Conservation (phyloP, 108 stramenopile species). For the Skeletonema costatum region DNA sequence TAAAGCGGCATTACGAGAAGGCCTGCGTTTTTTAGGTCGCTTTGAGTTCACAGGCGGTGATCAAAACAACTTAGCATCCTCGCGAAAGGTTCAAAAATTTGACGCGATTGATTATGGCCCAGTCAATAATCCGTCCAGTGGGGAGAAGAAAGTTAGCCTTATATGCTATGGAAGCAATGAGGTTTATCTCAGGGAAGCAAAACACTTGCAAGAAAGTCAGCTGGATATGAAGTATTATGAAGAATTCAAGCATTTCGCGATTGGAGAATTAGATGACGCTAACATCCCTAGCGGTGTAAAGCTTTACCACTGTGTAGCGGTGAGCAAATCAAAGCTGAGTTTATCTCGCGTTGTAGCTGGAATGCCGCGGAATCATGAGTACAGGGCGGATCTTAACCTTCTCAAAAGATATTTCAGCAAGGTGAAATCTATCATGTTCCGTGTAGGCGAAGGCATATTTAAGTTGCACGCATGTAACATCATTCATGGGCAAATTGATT, state of each 20-base stretch:
- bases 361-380: constrained; percentile 63
- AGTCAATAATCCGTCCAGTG: constrained; percentile 28
- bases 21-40: constrained; percentile 72
- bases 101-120: constrained; percentile 74
- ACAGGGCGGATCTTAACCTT: constrained; percentile 43
- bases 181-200: constrained; percentile 41
- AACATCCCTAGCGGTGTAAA: constrained; percentile 21
- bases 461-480: constrained; percentile 68
- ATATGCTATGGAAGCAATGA: constrained; percentile 57
- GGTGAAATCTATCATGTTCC: constrained; percentile 56
- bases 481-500: constrained; percentile 68
- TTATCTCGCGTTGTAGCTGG: constrained; percentile 66
- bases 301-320: constrained; percentile 58
- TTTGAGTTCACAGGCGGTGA: constrained; percentile 69
- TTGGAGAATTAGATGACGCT: constrained; percentile 26
- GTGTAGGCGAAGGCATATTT: constrained; percentile 62
- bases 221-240: constrained; percentile 57
- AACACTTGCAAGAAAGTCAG: constrained; percentile 16
- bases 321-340: constrained; percentile 59
- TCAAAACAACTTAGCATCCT: constrained; percentile 21
- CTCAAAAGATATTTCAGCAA: constrained; percentile 63
- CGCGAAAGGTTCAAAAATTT: constrained; percentile 51
- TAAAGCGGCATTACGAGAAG: constrained; percentile 47
- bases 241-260: constrained; percentile 55
- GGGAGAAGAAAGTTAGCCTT: constrained; percentile 62